These are phyloP conservation scores for Rutstroemia sp. DNA, from an alignment of 2,329 filamentous ascomycete genomes.

Conservation along the genomic window DNA sequence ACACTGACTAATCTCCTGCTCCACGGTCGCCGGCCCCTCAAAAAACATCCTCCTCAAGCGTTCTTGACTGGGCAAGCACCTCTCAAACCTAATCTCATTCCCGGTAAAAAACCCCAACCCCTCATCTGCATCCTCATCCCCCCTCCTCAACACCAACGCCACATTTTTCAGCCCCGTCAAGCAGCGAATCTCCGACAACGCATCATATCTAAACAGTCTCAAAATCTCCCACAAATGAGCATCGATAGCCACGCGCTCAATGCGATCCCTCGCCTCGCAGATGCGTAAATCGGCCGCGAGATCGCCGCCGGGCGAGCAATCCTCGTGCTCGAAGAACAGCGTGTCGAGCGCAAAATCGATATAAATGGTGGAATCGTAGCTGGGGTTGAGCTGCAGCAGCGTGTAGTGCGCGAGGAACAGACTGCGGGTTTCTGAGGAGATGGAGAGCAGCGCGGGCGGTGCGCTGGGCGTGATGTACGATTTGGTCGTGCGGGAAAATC, in stretches of 20 bases:
- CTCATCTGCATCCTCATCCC: not conserved
- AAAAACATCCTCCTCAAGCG: constrained; percentile 1
- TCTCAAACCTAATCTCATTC: not conserved
- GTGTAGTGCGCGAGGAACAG: constrained; percentile 9
- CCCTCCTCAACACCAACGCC: constrained; percentile 6
- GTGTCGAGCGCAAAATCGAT: constrained; percentile 13
- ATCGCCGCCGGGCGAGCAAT: constrained; percentile 12
- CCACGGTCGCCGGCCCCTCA: not conserved
- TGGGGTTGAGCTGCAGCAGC: constrained; percentile 2
- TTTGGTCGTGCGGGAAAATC: constrained; percentile 1
- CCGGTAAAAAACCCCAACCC: not conserved
- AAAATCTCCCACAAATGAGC: constrained; percentile 12
- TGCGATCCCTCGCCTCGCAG: constrained; percentile 1
- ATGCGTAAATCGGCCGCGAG: constrained; percentile 6
- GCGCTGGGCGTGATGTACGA: constrained; percentile 4
- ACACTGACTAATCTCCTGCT: constrained; percentile 5
- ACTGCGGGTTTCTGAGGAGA: constrained; percentile 11
- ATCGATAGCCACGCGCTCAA: constrained; percentile 12
- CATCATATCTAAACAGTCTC: constrained; percentile 9
- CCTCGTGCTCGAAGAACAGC: constrained; percentile 11
- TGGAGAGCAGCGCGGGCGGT: constrained; percentile 6
- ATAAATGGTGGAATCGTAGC: constrained; percentile 11
- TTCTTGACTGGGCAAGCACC: not conserved
- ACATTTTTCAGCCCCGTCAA: constrained; percentile 6
- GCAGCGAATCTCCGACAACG: constrained; percentile 7